Percentiles rank a stretch among this genome's conserved stretches.
These are phyloP conservation scores for Fomes fomentarius DNA, from an alignment of 1,284 basidiomycete species.

Conservation along the genomic window DNA sequence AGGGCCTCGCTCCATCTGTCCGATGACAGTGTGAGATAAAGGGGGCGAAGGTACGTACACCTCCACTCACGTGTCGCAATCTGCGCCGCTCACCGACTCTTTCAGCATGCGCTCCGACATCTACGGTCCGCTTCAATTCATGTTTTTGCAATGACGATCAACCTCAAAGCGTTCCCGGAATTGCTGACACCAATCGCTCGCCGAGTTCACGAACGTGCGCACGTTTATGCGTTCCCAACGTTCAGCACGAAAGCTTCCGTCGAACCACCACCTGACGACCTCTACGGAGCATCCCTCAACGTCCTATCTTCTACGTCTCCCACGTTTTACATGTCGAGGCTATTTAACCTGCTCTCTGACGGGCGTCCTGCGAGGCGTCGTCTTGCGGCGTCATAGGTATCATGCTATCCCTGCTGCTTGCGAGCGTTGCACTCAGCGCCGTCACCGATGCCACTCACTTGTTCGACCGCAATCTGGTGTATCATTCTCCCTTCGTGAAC, in stretches of 20 bases:
- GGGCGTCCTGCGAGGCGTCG: not conserved
- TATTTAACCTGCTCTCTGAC: not conserved
- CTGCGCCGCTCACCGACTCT: not conserved
- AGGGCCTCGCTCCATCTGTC: too few species aligned
- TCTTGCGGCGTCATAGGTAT: too few species aligned
- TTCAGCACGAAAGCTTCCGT: not conserved
- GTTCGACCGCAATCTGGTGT: slow-evolving; percentile 50
- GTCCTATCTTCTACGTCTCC: too few species aligned
- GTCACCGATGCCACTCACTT: slow-evolving; percentile 33
- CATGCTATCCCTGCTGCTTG: slow-evolving; percentile 14
- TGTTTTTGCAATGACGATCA: not conserved
- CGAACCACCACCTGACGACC: too few species aligned
- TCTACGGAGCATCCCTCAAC: not conserved
- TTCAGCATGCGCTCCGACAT: not conserved
- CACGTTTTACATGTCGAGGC: too few species aligned
- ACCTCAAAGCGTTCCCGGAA: not conserved
- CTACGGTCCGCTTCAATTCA: slow-evolving; percentile 6
- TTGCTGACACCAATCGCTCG: slow-evolving; percentile 2
- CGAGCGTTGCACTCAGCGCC: slow-evolving; percentile 12
- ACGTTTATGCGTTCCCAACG: not conserved
- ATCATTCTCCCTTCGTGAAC: slow-evolving; percentile 50
- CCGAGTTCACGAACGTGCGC: slow-evolving; percentile 11
- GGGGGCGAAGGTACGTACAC: slow-evolving; percentile 4
- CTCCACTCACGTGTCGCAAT: slow-evolving; percentile 2
- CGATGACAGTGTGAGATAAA: slow-evolving; percentile 2